Evolutionary conservation across 2,329 filamentous ascomycete species (phyloP).

Genomic region (Truncatella angustata): DNA sequence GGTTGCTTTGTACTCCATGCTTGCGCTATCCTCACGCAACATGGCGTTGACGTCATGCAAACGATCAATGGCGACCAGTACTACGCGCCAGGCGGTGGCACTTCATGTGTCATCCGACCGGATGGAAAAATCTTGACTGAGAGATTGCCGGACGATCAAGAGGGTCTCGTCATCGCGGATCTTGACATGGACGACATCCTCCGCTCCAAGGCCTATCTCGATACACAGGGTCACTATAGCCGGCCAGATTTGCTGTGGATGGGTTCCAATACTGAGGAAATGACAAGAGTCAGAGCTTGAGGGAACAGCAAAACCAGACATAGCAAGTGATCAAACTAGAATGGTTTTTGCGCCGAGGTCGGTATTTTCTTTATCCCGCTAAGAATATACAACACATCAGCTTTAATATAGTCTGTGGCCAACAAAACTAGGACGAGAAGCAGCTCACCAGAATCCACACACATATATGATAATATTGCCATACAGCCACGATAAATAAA

Average conservation of each 20-base stretch:
- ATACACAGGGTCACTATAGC: conserved; percentile 47
- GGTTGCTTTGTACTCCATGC: conserved; percentile 52
- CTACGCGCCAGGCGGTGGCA: conserved; percentile 35
- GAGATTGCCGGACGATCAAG: conserved; percentile 21
- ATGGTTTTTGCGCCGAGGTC: too few relatives aligned
- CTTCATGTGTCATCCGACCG: conserved; percentile 39
- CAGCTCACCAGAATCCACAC: too few relatives aligned
- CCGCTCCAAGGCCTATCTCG: conserved; percentile 39
- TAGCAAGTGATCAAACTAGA: too few relatives aligned
- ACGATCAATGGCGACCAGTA: conserved; percentile 37
- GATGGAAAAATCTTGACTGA: conserved; percentile 45
- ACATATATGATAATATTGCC: too few relatives aligned
- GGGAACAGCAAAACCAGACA: too few relatives aligned
- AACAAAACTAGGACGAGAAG: too few relatives aligned
- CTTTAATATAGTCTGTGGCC: too few relatives aligned
- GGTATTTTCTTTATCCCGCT: too few relatives aligned
- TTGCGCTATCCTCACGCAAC: conserved; percentile 43
- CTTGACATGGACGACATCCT: conserved; percentile 40
- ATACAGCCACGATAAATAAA: too few relatives aligned
- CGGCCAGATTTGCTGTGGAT: conserved; percentile 51
- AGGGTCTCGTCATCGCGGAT: conserved; percentile 44
- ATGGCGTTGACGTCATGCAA: conserved; percentile 40
- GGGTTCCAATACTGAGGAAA: too few relatives aligned
- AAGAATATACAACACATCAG: too few relatives aligned
- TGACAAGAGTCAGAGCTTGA: too few relatives aligned